These are phyloP conservation scores for Trichomonas tenax DNA, from an alignment of 208 protist genomes.

Conservation along the genomic window DNA sequence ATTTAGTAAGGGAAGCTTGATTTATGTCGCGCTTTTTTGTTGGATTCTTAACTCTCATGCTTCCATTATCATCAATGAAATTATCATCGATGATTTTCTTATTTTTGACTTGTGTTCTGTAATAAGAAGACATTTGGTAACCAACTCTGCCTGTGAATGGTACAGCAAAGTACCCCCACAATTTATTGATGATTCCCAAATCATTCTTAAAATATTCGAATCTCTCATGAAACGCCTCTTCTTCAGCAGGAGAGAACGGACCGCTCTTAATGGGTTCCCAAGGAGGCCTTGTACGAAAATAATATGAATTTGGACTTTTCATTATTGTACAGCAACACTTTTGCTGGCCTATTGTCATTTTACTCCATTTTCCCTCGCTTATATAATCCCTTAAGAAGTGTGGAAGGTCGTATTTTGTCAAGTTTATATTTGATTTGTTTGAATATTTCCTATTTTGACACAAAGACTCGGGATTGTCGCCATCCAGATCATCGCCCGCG, in stretches of 20 bases:
- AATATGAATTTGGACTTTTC: not conserved
- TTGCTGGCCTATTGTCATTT: not conserved
- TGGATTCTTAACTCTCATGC: not conserved
- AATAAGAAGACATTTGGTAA: not conserved
- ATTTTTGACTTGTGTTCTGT: not conserved
- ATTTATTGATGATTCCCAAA: not conserved
- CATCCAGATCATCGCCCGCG: too few species aligned
- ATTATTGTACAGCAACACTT: not conserved
- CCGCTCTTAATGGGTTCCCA: not conserved
- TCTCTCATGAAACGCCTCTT: not conserved
- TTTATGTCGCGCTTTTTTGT: not conserved
- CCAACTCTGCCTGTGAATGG: not conserved
- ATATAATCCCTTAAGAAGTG: too few species aligned
- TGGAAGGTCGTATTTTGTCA: too few species aligned
- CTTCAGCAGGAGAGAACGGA: not conserved
- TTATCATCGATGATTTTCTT: not conserved
- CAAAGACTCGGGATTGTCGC: too few species aligned
- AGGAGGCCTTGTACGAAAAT: not conserved
- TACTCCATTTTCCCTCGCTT: not conserved
- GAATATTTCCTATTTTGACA: too few species aligned
- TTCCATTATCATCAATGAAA: not conserved
- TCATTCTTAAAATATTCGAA: not conserved
- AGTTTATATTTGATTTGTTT: too few species aligned
- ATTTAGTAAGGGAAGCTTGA: not conserved
- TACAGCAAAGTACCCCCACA: not conserved